phyloP scores from a whole-genome alignment of 805 yeast species.

The Lachancea lanzarotensis region DNA sequence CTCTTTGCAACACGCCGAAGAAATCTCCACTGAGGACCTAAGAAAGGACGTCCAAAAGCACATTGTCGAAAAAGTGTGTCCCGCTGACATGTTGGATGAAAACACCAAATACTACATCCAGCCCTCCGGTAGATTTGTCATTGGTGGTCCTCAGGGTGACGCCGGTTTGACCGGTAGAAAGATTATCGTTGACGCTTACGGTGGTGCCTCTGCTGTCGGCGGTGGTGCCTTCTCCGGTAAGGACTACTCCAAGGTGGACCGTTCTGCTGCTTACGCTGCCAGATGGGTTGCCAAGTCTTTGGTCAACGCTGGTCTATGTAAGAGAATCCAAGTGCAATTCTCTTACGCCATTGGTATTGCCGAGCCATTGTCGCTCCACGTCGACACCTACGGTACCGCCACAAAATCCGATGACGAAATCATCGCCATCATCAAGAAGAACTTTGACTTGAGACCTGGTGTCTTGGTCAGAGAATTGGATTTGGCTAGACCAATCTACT shows the following conservation, averaged over 20 bases:
- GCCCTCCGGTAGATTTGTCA: conserved; percentile 99
- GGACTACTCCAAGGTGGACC: conserved; percentile 99
- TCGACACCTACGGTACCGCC: conserved; percentile 97
- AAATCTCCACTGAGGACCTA: conserved; percentile 87
- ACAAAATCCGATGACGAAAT: conserved; percentile 82
- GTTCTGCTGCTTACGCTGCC: conserved; percentile 99
- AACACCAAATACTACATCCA: conserved; percentile 96
- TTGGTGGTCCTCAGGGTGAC: conserved; percentile 99
- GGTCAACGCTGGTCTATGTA: conserved; percentile 89
- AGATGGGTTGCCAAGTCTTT: conserved; percentile 99
- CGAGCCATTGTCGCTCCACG: conserved; percentile 96
- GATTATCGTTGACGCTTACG: conserved; percentile 98
- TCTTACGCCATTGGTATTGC: conserved; percentile 99
- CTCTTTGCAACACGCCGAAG: conserved; percentile 97
- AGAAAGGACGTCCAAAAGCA: conserved; percentile 72
- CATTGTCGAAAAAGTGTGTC: conserved; percentile 86
- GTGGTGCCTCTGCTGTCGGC: conserved; percentile 99
- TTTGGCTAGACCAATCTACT: conserved; percentile 98
- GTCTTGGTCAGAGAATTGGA: conserved; percentile 93
- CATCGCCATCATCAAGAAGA: conserved; percentile 83
- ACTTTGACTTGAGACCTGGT: conserved; percentile 99
- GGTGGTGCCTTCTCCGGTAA: conserved; percentile 99
- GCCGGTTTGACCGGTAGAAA: conserved; percentile 99
- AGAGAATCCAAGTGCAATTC: conserved; percentile 96
- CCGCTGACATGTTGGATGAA: conserved; percentile 83